Percentiles rank a stretch among this genome's conserved stretches.
Conservation (phyloP, 1,139 yeast species). For the Arxiozyma bovina region DNA sequence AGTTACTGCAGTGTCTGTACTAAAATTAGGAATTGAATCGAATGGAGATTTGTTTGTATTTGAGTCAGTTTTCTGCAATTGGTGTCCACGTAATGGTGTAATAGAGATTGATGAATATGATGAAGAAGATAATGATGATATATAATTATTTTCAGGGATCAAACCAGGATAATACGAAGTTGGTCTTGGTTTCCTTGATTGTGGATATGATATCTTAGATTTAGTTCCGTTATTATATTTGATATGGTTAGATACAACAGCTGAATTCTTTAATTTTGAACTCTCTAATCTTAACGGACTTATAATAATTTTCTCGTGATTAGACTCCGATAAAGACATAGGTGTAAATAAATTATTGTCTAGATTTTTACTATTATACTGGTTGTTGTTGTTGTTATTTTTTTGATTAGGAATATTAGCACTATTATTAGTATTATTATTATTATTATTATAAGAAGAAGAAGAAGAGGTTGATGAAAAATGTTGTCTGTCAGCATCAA, state of each 20-base stretch:
- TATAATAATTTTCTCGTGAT: neutral
- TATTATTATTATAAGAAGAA: neutral
- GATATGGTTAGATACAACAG: neutral
- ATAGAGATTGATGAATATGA: constrained; percentile 57
- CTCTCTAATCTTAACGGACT: neutral
- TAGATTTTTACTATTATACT: neutral
- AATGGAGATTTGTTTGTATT: constrained; percentile 12
- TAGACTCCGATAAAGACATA: neutral
- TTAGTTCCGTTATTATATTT: neutral
- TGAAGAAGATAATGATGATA: constrained; percentile 77
- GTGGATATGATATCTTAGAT: neutral
- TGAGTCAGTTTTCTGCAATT: constrained; percentile 1
- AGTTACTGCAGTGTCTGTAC: constrained; percentile 11
- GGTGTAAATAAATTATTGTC: neutral
- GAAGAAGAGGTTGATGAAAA: neutral
- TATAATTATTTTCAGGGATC: constrained; percentile 49
- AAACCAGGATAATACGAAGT: constrained; percentile 66
- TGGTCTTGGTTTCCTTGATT: constrained; percentile 56
- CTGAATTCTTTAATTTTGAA: neutral
- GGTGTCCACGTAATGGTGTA: constrained; percentile 2
- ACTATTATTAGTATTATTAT: neutral
- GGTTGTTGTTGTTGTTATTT: neutral
- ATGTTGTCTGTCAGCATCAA: constrained; percentile 38
- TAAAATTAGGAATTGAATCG: constrained; percentile 10
- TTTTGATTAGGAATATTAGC: neutral